Conservation (phyloP, 2,329 filamentous ascomycete species). For the Amylocarpus encephaloides region DNA sequence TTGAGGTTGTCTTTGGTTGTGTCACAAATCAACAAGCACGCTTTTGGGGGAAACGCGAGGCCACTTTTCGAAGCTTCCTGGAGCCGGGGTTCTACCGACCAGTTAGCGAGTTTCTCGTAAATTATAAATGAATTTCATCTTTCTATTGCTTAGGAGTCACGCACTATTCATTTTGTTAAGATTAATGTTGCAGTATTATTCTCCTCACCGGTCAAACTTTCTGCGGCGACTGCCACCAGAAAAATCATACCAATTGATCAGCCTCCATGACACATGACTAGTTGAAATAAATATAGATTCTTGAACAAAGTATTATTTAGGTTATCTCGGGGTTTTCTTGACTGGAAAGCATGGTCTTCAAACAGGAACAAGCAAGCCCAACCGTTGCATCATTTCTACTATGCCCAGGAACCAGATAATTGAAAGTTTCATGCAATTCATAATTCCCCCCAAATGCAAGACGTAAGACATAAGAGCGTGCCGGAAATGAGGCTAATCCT, state of each 20-base stretch:
- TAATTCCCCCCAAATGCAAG: background rate
- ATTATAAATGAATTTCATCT: background rate
- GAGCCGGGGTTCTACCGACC: background rate
- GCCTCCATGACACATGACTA: too few species aligned
- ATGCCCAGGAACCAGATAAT: slow-evolving; percentile 12
- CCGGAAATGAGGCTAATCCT: slow-evolving; percentile 43
- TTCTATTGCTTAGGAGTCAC: too few species aligned
- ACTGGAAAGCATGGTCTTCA: too few species aligned
- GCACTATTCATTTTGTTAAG: too few species aligned
- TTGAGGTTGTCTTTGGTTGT: slow-evolving; percentile 1
- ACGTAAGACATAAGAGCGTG: background rate
- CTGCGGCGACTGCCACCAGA: too few species aligned
- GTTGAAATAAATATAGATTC: too few species aligned
- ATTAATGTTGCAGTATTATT: too few species aligned
- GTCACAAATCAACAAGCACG: slow-evolving; percentile 4
- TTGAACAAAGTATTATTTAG: too few species aligned
- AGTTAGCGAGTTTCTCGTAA: too few species aligned
- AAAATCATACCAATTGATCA: too few species aligned
- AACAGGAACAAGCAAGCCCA: slow-evolving; percentile 4
- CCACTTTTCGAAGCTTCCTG: slow-evolving; percentile 9
- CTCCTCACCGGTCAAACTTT: too few species aligned
- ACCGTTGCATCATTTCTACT: slow-evolving; percentile 17
- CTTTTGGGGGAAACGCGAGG: slow-evolving; percentile 8
- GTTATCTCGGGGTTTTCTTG: too few species aligned
- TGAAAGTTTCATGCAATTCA: slow-evolving; percentile 10